Conservation (phyloP, 2,329 filamentous ascomycete genomes). For the Penicillium olsonii region DNA sequence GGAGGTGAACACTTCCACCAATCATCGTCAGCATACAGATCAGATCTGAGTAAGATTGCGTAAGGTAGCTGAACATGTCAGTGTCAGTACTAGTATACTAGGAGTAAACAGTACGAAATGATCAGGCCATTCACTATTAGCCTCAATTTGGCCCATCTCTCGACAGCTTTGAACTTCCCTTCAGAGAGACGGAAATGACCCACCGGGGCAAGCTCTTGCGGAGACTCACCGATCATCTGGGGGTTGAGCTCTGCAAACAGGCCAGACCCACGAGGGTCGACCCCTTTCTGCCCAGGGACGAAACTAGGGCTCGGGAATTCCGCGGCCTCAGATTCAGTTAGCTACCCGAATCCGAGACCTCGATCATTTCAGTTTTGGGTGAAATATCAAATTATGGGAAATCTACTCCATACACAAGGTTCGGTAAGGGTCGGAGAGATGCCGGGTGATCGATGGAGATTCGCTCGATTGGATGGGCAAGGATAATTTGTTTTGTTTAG, state of each 20-base stretch:
- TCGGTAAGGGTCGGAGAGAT: not conserved
- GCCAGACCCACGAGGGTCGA: not conserved
- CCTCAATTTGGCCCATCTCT: not conserved
- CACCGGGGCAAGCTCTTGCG: not conserved
- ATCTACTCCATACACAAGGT: not conserved
- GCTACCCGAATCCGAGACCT: not conserved
- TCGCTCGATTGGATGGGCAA: no score
- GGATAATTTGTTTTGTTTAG: not conserved
- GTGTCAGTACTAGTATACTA: not conserved
- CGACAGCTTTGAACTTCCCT: slow-evolving; percentile 1
- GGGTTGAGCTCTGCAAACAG: not conserved
- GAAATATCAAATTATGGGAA: not conserved
- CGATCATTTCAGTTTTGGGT: not conserved
- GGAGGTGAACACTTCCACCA: not conserved
- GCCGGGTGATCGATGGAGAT: not conserved
- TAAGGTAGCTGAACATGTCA: not conserved
- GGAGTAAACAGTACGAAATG: no score
- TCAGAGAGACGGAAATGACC: not conserved
- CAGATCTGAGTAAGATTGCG: slow-evolving; percentile 11
- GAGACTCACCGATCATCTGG: not conserved
- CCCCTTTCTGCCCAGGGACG: not conserved
- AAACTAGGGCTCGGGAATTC: not conserved
- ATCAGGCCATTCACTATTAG: not conserved
- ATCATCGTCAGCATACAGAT: not conserved
- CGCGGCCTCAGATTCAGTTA: not conserved